These are phyloP conservation scores for Ganoderma sp. DNA, from an alignment of 1,284 basidiomycete species.

Conservation along the genomic window DNA sequence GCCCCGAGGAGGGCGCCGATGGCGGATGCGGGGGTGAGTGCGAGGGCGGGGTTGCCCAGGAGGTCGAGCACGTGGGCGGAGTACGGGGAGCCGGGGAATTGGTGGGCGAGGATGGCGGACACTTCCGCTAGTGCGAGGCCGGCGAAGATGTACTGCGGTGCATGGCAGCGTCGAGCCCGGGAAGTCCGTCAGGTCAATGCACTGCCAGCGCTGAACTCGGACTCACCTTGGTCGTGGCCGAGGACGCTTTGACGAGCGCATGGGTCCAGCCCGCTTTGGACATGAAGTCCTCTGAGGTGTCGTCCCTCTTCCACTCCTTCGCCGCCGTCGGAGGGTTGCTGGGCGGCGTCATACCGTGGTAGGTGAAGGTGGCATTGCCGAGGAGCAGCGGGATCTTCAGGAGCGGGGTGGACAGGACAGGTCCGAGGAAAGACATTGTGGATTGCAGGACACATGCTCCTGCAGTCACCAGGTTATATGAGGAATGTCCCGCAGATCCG, in stretches of 20 bases:
- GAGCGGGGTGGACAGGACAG: conserved; percentile 12
- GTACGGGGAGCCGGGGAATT: conserved; percentile 7
- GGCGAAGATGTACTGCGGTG: conserved; percentile 1
- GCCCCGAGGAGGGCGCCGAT: conserved; percentile 7
- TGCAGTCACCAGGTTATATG: too few relatives aligned
- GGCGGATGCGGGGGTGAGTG: conserved; percentile 4
- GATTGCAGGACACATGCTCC: too few relatives aligned
- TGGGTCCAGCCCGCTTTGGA: neutral
- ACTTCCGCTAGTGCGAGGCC: conserved; percentile 9
- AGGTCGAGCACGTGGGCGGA: conserved; percentile 10
- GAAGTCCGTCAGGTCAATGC: too few relatives aligned
- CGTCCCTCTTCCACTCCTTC: conserved; percentile 10
- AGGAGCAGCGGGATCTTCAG: conserved; percentile 21
- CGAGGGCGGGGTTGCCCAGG: neutral
- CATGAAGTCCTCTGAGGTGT: neutral
- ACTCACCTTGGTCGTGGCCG: conserved; percentile 2
- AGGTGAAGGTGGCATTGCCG: conserved; percentile 11
- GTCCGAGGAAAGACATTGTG: neutral
- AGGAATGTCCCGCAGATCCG: too few relatives aligned
- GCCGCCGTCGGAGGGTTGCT: conserved; percentile 1
- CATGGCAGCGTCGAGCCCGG: too few relatives aligned
- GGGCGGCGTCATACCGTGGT: conserved; percentile 16
- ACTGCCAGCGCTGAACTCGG: neutral
- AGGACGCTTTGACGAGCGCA: neutral
- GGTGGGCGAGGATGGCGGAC: conserved; percentile 11